These are phyloP conservation scores for Acephala macrosclerotiorum DNA, from an alignment of 2,329 filamentous ascomycete genomes.

Conservation along the genomic window DNA sequence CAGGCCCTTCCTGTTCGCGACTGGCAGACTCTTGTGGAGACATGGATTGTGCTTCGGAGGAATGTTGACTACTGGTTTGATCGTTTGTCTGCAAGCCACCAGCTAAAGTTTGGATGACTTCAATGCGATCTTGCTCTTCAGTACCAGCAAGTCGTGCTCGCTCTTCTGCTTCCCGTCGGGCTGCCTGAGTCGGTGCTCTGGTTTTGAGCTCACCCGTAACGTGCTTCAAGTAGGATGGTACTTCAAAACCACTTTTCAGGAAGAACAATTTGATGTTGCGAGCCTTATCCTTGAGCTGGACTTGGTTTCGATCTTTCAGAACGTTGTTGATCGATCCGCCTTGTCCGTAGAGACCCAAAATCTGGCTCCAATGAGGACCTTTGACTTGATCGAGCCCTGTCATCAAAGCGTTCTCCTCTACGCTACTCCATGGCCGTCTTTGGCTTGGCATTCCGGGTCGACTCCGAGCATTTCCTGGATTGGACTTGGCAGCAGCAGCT, in stretches of 20 bases:
- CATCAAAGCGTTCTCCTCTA: conserved; percentile 91
- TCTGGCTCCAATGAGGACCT: conserved; percentile 93
- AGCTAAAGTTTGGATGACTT: conserved; percentile 65
- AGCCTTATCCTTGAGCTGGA: conserved; percentile 92
- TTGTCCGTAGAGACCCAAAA: conserved; percentile 81
- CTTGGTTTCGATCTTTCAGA: conserved; percentile 87
- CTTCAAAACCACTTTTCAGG: conserved; percentile 88
- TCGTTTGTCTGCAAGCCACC: conserved; percentile 49
- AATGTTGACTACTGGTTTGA: conserved; percentile 11
- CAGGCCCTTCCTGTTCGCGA: conserved; percentile 14
- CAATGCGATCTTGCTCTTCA: conserved; percentile 65
- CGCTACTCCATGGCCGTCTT: conserved; percentile 84
- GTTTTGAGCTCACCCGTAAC: conserved; percentile 93
- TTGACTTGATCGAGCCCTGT: conserved; percentile 87
- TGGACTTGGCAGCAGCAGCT: conserved; percentile 62
- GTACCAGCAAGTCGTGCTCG: conserved; percentile 64
- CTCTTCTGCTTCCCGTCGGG: conserved; percentile 72
- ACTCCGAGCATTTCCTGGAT: conserved; percentile 52
- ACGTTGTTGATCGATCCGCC: conserved; percentile 83
- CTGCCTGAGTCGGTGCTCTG: conserved; percentile 77
- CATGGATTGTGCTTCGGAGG: conserved; percentile 12
- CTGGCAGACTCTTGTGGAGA: conserved; percentile 18
- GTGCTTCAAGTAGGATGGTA: conserved; percentile 85
- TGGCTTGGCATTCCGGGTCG: conserved; percentile 59
- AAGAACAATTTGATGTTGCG: conserved; percentile 91